Base-by-base conservation (phyloP, 306 rosid species). In the Fragaria ananassa region DNA sequence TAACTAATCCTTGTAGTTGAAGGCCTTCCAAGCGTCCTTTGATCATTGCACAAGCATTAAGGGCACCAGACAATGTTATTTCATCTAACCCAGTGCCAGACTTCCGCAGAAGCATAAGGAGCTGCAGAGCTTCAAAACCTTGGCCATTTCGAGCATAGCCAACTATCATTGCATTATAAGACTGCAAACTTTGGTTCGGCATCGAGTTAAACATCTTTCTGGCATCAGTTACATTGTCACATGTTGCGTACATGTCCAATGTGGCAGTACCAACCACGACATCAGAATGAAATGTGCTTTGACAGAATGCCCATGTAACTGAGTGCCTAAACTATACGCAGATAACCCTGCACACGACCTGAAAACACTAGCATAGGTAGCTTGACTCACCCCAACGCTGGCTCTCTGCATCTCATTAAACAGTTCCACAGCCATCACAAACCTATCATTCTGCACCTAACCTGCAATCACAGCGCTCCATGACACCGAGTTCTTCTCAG, bases 401-500 rank as follows among this genome's bases (percentile, higher is more conserved):
- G 61, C 78, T 49, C 68, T 84, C 79, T 86, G 88, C 97, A 89
- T 89, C 77, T 84, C 91, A 81, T 81, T 89, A 78, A 89, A 93
- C 29, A 91, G 56, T 27, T 84, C 76, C 67, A 93, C 56, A 9
- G 92, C 93, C 84, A 84, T 79, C 37, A 80, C 42, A 75, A 87
- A 86, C 74, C 67, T 81, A 62, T 84, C 86, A 78, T 91, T 93
- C 81, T 87, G 96, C 78, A 88, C 96, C 75, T 84, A 87, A 14
- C 93, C 97, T 18, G 98, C 98, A 82, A 91, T 93, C 9, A 86
- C 71, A 42, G 98, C 91, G 45, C 92, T 87, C 98, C 98, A 93
- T 35, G 92, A 86, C 3, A 93, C 89, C 86, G 79, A 87, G 78
- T 91, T 93, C 77, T 84, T 87, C 54, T 80, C 91, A 4, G 93